Conservation (phyloP, 495 filamentous ascomycete species). For the Xylaria flabelliformis region DNA sequence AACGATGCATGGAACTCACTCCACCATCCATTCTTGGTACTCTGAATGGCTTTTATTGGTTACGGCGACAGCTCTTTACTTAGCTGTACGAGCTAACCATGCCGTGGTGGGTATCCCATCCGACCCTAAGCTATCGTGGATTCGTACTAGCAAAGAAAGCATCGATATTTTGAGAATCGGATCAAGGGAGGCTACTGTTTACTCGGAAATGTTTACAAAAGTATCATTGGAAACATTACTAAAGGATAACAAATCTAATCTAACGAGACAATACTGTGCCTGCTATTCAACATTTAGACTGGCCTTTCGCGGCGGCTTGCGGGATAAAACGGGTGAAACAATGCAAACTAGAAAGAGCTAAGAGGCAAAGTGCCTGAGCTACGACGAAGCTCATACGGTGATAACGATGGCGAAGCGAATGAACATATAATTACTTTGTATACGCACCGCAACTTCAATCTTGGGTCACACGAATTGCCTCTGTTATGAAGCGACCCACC, state of each 20-base stretch:
- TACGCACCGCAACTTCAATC: neutral
- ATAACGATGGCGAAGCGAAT: neutral
- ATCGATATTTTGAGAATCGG: neutral
- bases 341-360: neutral
- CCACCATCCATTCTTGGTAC: conserved; percentile 15
- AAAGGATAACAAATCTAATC: neutral
- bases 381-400: neutral
- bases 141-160: neutral
- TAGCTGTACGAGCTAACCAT: neutral
- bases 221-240: neutral
- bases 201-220: neutral
- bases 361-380: neutral
- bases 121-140: neutral
- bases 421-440: neutral
- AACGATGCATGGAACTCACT: conserved; percentile 2
- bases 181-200: neutral
- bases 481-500: neutral
- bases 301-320: neutral
- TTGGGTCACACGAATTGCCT: neutral
- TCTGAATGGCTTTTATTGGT: neutral
- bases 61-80: neutral
- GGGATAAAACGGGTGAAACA: neutral
- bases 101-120: neutral
- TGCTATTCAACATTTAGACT: neutral
- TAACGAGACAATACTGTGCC: neutral